Base-by-base conservation (phyloP, 805 yeast species). In the Kazachstania kunashirensis region DNA sequence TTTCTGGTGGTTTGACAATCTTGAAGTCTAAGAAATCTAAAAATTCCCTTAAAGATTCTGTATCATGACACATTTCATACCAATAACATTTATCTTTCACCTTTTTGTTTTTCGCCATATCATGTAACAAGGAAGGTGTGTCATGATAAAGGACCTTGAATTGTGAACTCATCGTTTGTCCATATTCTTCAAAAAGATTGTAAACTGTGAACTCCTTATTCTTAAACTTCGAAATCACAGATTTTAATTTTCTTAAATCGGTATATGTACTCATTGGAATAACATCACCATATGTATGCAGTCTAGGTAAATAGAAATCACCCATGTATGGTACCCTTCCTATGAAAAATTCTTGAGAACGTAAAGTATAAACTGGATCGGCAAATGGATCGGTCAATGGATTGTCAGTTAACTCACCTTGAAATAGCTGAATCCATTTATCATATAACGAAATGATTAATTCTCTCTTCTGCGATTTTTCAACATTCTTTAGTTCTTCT, bases 241-340 rank as follows among this genome's bases (percentile, higher is more conserved):
- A 32, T 10, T 43, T 29, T 9, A 50, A 29, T 7, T 36, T 41
- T 33, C 42, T 39, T 8, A 47, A 34, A 33, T 46, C 52, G 8
- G 50, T 44, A 18, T 40, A 49, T 1, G 46, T 49, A 14, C 33
- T 44, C 26, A 44, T 38, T 4, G 29, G 36, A 4, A 36, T 27
- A 10, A 38, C 31, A 13, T 37, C 31, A 19, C 45, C 46, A 34
- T 52, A 52, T 2, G 50, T 41, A 34, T 46, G 50, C 16, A 50
- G 35, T 16, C 57, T 42, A 29, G 57, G 57, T 14, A 52, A 16
- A 37, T 52, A 52, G 20, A 52, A 52, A 39, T 52, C 55, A 33
- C 57, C 57, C 29, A 52, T 45, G 29, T 47, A 45, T 3, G 54
- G 54, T 9, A 52, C 39, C 41, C 55, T 45, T 10, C 52, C 50